Conservation (phyloP, 495 filamentous ascomycete species). For the Lophium mytilinum region DNA sequence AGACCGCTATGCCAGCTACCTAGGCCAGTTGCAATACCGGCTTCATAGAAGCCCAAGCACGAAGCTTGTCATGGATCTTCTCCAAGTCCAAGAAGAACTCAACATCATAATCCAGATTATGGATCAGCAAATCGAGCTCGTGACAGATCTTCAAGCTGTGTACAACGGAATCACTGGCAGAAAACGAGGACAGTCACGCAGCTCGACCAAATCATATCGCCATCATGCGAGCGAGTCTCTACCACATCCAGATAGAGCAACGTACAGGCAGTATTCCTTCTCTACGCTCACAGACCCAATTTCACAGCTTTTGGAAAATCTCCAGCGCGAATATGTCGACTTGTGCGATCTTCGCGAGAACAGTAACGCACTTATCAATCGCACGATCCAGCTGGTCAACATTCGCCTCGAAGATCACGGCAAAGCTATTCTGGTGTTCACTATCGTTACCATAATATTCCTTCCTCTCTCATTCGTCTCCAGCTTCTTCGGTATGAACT, state of each 20-base stretch:
- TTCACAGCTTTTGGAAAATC: conserved; percentile 32
- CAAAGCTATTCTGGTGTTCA: conserved; percentile 38
- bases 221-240: conserved; percentile 3
- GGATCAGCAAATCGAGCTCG: conserved; percentile 33
- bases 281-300: conserved; percentile 27
- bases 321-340: conserved; percentile 32
- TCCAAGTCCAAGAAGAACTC: conserved; percentile 36
- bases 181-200: neutral
- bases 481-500: conserved; percentile 39
- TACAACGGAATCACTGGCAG: conserved; percentile 7
- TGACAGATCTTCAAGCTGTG: conserved; percentile 19
- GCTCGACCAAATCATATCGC: neutral
- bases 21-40: conserved; percentile 34
- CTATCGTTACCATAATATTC: conserved; percentile 38
- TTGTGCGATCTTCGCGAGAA: conserved; percentile 34
- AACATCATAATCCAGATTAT: conserved; percentile 36
- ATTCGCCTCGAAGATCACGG: conserved; percentile 38
- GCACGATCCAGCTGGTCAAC: conserved; percentile 37
- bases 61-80: conserved; percentile 35
- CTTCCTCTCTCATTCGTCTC: conserved; percentile 35
- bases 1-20: conserved; percentile 34
- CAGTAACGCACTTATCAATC: conserved; percentile 34
- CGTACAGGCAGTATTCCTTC: conserved; percentile 27
- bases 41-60: conserved; percentile 35
- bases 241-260: conserved; percentile 9